phyloP scores from a whole-genome alignment of 129 eudicot species.

The Saposhnikovia divaricata region DNA sequence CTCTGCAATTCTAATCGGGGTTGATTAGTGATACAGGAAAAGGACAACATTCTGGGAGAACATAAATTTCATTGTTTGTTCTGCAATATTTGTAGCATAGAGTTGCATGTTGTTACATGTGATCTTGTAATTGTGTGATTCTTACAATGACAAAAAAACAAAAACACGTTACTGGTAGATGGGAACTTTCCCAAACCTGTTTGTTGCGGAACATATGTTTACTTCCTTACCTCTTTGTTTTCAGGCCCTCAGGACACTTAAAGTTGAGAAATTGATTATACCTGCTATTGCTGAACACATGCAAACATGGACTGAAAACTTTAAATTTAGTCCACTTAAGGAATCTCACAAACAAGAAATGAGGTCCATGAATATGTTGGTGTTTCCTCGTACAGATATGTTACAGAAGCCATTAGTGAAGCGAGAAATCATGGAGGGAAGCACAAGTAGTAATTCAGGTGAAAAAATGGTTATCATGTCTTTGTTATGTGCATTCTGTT shows the following conservation, averaged over 20 bases:
- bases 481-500: not conserved
- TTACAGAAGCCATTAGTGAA: slow-evolving; percentile 52
- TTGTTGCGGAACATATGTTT: not conserved
- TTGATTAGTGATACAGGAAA: not conserved
- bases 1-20: not conserved
- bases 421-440: slow-evolving; percentile 26
- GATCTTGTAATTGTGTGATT: not conserved
- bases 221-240: slow-evolving; percentile 10
- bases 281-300: slow-evolving; percentile 88
- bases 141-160: not conserved
- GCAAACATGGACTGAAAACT: slow-evolving; percentile 78
- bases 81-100: not conserved
- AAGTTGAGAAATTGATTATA: slow-evolving; percentile 65
- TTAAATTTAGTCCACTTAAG: slow-evolving; percentile 58
- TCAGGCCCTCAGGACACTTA: slow-evolving; percentile 65
- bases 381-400: slow-evolving; percentile 90
- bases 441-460: slow-evolving; percentile 19
- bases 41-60: not conserved
- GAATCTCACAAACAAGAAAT: slow-evolving; percentile 58
- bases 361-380: slow-evolving; percentile 78
- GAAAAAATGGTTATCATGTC: not conserved
- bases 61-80: not conserved
- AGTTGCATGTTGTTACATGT: not conserved
- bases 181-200: not conserved
- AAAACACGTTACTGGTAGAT: not conserved